A percentile compares a stretch with the other conserved stretches of the same genome.
Evolutionary conservation across 1,284 basidiomycete genomes (phyloP).

Genomic region (Ganoderma lucidum): DNA sequence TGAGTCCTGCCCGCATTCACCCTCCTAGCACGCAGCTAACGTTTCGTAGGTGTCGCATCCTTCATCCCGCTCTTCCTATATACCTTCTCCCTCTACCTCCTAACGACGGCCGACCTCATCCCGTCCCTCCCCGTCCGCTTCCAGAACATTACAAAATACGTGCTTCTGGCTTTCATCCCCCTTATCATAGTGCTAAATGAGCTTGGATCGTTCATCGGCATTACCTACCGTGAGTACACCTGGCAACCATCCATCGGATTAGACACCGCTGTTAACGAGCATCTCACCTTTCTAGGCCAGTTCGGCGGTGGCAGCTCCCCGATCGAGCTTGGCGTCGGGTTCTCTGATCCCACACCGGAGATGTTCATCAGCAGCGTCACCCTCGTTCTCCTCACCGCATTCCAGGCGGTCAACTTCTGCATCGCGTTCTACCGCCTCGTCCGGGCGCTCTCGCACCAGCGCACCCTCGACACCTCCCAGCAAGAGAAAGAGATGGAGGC

Average conservation of each 20-base stretch:
- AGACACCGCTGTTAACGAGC: not conserved
- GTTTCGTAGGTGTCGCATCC: constrained; percentile 56
- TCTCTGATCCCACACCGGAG: constrained; percentile 48
- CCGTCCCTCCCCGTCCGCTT: constrained; percentile 59
- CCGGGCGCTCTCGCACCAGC: constrained; percentile 56
- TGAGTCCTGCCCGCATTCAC: constrained; percentile 38
- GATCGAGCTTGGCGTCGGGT: constrained; percentile 50
- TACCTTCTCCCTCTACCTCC: constrained; percentile 60
- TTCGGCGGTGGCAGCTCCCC: constrained; percentile 17
- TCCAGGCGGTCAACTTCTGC: constrained; percentile 64
- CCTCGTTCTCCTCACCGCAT: constrained; percentile 62
- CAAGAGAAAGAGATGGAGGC: constrained; percentile 49
- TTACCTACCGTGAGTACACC: constrained; percentile 57
- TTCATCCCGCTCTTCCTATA: constrained; percentile 66
- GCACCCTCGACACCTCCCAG: constrained; percentile 54
- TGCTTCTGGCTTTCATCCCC: constrained; percentile 62
- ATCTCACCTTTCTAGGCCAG: constrained; percentile 16
- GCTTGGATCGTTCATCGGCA: constrained; percentile 69
- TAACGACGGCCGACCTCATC: constrained; percentile 57
- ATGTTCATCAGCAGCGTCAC: constrained; percentile 65
- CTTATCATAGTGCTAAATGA: constrained; percentile 62
- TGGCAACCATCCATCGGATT: not conserved
- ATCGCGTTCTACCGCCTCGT: constrained; percentile 66
- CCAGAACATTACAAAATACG: constrained; percentile 52
- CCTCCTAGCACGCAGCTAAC: not conserved